phyloP scores from a whole-genome alignment of 2,329 filamentous ascomycete species.

The Pseudocercospora fuligena region DNA sequence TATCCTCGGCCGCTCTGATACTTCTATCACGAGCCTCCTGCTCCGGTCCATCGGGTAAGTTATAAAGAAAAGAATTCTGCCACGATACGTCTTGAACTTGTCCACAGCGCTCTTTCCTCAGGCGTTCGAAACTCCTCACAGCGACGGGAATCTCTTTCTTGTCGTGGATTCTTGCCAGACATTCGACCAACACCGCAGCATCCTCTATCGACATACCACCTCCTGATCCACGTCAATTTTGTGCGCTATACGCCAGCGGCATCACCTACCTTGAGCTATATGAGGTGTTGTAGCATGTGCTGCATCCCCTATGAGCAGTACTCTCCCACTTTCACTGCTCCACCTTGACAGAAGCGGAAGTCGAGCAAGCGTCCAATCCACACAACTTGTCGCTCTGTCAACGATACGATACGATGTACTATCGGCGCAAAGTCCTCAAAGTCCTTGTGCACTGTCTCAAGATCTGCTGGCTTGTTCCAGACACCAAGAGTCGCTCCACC shows the following conservation, averaged over 20 bases:
- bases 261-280: neutral
- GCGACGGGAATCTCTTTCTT: neutral
- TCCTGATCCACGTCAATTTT: neutral
- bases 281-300: slow-evolving; percentile 10
- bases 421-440: slow-evolving; percentile 2
- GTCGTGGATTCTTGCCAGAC: neutral
- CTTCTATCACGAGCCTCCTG: slow-evolving; percentile 1
- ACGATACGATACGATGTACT: neutral
- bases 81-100: slow-evolving; percentile 6
- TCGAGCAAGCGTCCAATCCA: slow-evolving; percentile 4
- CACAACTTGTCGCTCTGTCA: neutral
- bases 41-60: neutral
- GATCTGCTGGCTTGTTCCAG: neutral
- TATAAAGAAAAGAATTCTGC: neutral
- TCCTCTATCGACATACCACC: slow-evolving; percentile 2
- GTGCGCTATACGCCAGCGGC: neutral
- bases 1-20: neutral
- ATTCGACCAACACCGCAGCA: slow-evolving; percentile 1
- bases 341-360: neutral
- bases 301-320: neutral
- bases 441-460: neutral
- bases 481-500: neutral
- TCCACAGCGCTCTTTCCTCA: neutral
- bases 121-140: neutral
- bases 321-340: neutral